Evolutionary conservation across 1,284 basidiomycete species (phyloP).

Genomic region (Pyrrhoderma lamaoense): DNA sequence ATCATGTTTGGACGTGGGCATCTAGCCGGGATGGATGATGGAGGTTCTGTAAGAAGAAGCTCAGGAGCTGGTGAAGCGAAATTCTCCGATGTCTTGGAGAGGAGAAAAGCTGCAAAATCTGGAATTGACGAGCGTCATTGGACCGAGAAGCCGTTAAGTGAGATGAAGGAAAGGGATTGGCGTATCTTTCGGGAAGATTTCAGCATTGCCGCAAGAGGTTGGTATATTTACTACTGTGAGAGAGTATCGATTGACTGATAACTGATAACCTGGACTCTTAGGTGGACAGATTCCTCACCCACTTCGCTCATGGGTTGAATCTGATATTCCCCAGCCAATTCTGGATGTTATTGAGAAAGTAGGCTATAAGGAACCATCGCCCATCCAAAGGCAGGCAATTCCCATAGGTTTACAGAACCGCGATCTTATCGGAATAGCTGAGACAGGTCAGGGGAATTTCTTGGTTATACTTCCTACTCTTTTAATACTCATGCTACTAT

Average conservation of each 20-base stretch:
- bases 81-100: slow-evolving; percentile 73
- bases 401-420: slow-evolving; percentile 94
- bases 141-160: slow-evolving; percentile 88
- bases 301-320: slow-evolving; percentile 88
- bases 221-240: slow-evolving; percentile 20
- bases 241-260: not conserved
- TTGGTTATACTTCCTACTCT: slow-evolving; percentile 9
- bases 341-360: slow-evolving; percentile 82
- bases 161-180: slow-evolving; percentile 99
- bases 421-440: slow-evolving; percentile 96
- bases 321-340: slow-evolving; percentile 72
- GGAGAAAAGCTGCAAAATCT: slow-evolving; percentile 73
- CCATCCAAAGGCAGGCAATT: slow-evolving; percentile 97
- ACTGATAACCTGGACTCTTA: slow-evolving; percentile 26
- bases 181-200: slow-evolving; percentile 99
- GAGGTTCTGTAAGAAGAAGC: slow-evolving; percentile 36
- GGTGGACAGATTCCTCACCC: slow-evolving; percentile 92
- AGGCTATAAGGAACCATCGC: slow-evolving; percentile 94
- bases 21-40: slow-evolving; percentile 82
- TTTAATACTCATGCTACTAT: slow-evolving; percentile 3
- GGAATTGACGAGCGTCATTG: slow-evolving; percentile 92
- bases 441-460: slow-evolving; percentile 62
- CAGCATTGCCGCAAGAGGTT: slow-evolving; percentile 86
- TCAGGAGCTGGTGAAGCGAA: slow-evolving; percentile 37
- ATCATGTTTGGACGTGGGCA: slow-evolving; percentile 82